Conservation (phyloP, 805 yeast genomes). For the Wickerhamomyces alni region DNA sequence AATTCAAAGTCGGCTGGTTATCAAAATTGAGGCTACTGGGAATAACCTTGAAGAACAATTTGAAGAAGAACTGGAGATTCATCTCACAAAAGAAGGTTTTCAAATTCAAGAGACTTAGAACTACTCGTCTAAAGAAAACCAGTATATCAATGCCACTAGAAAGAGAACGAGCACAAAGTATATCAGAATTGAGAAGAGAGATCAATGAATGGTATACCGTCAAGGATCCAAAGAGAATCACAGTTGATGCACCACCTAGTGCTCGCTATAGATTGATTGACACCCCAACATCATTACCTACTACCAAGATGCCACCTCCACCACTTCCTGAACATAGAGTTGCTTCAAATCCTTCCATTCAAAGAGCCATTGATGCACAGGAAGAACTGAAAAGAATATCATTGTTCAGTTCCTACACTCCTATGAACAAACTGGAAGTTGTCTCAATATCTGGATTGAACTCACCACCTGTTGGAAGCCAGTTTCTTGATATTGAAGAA, state of each 20-base stretch:
- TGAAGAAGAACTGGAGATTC: conserved; percentile 22
- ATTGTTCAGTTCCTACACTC: not conserved
- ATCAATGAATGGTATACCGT: conserved; percentile 17
- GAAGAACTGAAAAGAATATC: not conserved
- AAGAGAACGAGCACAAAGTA: conserved; percentile 16
- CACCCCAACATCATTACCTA: not conserved
- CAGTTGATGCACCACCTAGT: conserved; percentile 5
- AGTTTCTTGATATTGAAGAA: not conserved
- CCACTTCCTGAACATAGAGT: conserved; percentile 22
- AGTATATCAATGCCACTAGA: conserved; percentile 4
- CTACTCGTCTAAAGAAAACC: conserved; percentile 3
- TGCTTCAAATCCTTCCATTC: conserved; percentile 12
- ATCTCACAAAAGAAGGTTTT: conserved; percentile 19
- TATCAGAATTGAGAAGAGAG: conserved; percentile 22
- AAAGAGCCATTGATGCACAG: conserved; percentile 8
- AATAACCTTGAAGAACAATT: conserved; percentile 16
- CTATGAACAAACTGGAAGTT: not conserved
- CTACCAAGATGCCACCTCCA: conserved; percentile 12
- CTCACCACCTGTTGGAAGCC: not conserved
- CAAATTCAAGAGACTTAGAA: conserved; percentile 10
- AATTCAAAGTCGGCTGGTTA: conserved; percentile 33
- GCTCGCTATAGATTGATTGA: conserved; percentile 3
- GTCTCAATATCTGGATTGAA: not conserved
- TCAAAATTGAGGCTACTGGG: conserved; percentile 25
- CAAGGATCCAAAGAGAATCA: not conserved